Evolutionary conservation across 257 asterid species (phyloP).

Genomic region (Knoxia roxburghii): DNA sequence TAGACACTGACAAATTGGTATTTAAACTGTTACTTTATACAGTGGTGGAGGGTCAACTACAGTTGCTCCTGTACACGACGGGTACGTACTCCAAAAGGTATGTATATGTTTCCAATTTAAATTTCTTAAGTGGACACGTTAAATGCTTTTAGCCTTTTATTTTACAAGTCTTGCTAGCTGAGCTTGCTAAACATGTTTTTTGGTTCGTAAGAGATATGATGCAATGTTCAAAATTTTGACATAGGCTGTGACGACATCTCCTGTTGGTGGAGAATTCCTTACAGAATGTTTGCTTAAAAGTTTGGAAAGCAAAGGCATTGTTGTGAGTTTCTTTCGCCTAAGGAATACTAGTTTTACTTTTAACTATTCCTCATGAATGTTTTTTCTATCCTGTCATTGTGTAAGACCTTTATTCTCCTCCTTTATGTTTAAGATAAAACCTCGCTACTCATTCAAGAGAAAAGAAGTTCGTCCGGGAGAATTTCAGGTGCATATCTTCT

Average conservation of each 20-base stretch:
- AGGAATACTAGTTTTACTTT: conserved; percentile 7
- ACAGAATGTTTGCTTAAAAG: conserved; percentile 93
- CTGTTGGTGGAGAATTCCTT: conserved; percentile 88
- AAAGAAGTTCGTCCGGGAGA: conserved; percentile 91
- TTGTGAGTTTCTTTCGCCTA: conserved; percentile 42
- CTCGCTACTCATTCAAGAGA: conserved; percentile 89
- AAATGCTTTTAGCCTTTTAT: neutral
- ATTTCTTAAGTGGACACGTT: neutral
- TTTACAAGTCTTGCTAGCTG: neutral
- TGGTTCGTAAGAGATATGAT: conserved; percentile 7
- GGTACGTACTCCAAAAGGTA: conserved; percentile 98
- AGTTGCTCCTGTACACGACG: conserved; percentile 97
- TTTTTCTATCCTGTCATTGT: conserved; percentile 10
- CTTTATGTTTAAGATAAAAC: conserved; percentile 64
- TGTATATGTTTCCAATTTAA: conserved; percentile 8
- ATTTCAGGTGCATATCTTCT: conserved; percentile 59
- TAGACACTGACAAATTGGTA: conserved; percentile 13
- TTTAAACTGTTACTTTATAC: conserved; percentile 32
- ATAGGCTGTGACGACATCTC: conserved; percentile 88
- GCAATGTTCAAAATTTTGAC: conserved; percentile 17
- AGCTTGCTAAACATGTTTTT: neutral
- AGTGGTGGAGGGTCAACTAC: conserved; percentile 99
- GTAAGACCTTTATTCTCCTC: conserved; percentile 9
- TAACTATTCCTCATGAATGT: conserved; percentile 12
- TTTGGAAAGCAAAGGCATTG: conserved; percentile 79